Evolutionary conservation across 2,329 filamentous ascomycete species (phyloP).

Genomic region (Paraconiothyrium sp.): DNA sequence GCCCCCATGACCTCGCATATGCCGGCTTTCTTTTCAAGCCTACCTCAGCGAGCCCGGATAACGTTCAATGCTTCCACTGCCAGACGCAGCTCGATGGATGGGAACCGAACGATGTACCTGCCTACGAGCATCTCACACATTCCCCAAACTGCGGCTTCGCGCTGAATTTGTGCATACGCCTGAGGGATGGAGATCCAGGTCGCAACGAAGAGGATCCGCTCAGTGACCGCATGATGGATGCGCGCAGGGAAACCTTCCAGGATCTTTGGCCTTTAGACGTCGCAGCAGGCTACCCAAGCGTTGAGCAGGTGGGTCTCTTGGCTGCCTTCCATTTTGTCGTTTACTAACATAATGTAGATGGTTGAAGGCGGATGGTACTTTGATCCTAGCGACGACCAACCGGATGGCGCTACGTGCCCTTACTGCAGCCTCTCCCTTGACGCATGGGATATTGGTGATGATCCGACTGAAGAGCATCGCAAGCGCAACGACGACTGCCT

Average conservation of each 20-base stretch:
- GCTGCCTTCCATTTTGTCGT: conserved; percentile 55
- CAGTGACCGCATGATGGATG: conserved; percentile 74
- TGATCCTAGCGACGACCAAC: conserved; percentile 81
- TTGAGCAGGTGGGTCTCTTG: conserved; percentile 71
- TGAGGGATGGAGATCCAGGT: conserved; percentile 68
- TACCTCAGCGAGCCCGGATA: conserved; percentile 78
- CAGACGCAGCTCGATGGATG: conserved; percentile 86
- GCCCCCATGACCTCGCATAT: conserved; percentile 78
- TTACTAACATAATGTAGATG: conserved; percentile 90
- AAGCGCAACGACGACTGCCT: conserved; percentile 79
- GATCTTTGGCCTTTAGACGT: conserved; percentile 85
- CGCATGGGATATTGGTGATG: conserved; percentile 93
- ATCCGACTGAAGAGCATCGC: conserved; percentile 90
- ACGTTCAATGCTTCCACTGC: conserved; percentile 90
- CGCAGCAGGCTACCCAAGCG: conserved; percentile 36
- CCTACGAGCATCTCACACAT: conserved; percentile 86
- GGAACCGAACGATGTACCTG: conserved; percentile 85
- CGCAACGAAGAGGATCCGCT: conserved; percentile 78
- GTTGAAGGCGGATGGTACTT: conserved; percentile 95
- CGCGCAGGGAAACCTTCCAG: conserved; percentile 84
- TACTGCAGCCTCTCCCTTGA: conserved; percentile 92
- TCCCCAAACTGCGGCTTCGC: conserved; percentile 89
- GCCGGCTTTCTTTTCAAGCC: conserved; percentile 94
- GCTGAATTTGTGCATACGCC: conserved; percentile 66
- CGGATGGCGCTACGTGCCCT: conserved; percentile 89